A percentile compares a stretch with the other conserved stretches of the same genome.
phyloP scores from a whole-genome alignment of 2,329 filamentous ascomycete species.

The Neoascochyta sp. region DNA sequence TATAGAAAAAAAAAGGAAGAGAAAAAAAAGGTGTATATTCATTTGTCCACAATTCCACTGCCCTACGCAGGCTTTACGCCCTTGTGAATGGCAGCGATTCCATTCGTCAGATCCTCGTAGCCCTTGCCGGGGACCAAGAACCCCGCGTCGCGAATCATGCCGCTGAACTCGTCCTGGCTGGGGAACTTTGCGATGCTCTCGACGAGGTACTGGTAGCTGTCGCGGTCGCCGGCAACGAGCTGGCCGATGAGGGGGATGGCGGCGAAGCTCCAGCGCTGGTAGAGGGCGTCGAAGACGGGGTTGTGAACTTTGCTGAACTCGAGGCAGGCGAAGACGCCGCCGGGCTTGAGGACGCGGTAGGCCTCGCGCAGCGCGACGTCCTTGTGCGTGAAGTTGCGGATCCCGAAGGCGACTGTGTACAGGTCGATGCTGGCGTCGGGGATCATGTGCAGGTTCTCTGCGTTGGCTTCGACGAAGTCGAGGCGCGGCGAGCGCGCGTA shows the following conservation, averaged over 20 bases:
- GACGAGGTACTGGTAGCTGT: conserved; percentile 97
- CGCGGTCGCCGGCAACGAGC: conserved; percentile 85
- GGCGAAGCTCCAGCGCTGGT: conserved; percentile 93
- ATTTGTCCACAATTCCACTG: conserved; percentile 1
- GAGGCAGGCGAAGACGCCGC: conserved; percentile 92
- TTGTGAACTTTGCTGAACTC: conserved; percentile 88
- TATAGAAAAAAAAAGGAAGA: too few relatives aligned
- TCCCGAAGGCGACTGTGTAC: conserved; percentile 96
- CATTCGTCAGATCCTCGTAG: conserved; percentile 87
- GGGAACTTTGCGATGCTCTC: conserved; percentile 97
- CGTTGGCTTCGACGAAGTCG: conserved; percentile 86
- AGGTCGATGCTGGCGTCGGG: conserved; percentile 74
- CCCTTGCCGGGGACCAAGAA: conserved; percentile 70
- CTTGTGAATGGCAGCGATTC: conserved; percentile 94
- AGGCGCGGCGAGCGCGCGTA: conserved; percentile 55
- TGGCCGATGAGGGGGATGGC: conserved; percentile 95
- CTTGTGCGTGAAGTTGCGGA: conserved; percentile 95
- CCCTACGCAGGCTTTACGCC: conserved; percentile 70
- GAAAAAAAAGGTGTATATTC: too few relatives aligned
- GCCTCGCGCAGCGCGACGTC: conserved; percentile 78
- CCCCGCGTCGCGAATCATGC: conserved; percentile 78
- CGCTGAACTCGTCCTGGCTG: conserved; percentile 74
- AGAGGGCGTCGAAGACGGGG: conserved; percentile 74
- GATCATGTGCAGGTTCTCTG: conserved; percentile 67
- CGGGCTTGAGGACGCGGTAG: conserved; percentile 83